Base-by-base conservation (phyloP, 306 rosid genomes). In the Dicorynia guianensis region DNA sequence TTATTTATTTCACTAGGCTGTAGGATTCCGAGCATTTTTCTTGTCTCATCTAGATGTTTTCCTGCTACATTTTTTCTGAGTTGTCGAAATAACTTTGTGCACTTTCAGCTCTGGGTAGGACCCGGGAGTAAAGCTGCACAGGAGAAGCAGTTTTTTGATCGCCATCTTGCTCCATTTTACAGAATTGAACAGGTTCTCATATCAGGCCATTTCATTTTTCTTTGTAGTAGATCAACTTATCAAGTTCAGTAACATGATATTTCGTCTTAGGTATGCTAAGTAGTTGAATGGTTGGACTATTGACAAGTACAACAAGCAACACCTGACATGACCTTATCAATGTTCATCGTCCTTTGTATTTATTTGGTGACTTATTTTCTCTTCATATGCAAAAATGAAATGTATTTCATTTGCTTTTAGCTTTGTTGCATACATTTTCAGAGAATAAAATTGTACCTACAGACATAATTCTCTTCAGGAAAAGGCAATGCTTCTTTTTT, bases 81-180 rank as follows among this genome's bases (percentile, higher is more conserved):
- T 77, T 59, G 54, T 50, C 44, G 73, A 77, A 71, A 61, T 46
- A 70, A 73, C 20, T 80, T 64, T 73, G 59, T 85, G 7, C 67
- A 60, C 56, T 79, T 78, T 81, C 93, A 90, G 99, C 93, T 95
- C 59, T 95, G 99, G 99, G 98, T 95, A 67, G 98, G 99, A 71
- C 97, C 96, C 67, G 99, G 97, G 83, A 95, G 99, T 85, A 90
- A 83, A 83, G 97, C 99, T 60, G 96, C 97, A 7, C 89, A 80
- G 72, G 97, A 95, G 91, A 95, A 89, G 78, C 89, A 80, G 52
- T 95, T 89, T 87, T 92, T 95, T 82, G 98, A 95, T 71, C 85
- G 60, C 74, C 93, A 90, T 84, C 97, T 95, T 54, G 96, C 97
- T 59, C 99, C 99, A 0, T 95, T 95, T 84, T 90, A 95, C 95